phyloP scores from a whole-genome alignment of 495 filamentous ascomycete genomes.

The Aspergillus campestris region DNA sequence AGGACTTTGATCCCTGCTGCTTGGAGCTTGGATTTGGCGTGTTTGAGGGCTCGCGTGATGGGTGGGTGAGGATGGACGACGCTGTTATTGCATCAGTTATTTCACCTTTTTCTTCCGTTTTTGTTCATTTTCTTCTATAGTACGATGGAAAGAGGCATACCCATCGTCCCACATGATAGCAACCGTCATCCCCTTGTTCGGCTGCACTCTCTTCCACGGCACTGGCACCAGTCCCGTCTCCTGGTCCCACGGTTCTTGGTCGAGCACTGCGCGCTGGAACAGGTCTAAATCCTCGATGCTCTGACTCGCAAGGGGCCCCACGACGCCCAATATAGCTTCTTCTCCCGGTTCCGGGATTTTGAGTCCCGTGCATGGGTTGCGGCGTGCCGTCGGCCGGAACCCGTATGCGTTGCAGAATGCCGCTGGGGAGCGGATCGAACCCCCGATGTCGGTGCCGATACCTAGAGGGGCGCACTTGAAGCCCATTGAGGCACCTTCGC shows the following conservation, averaged over 20 bases:
- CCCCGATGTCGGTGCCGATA: conserved; percentile 60
- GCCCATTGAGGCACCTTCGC: conserved; percentile 58
- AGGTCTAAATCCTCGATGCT: conserved; percentile 55
- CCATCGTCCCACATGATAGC: conserved; percentile 65
- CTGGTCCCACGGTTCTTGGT: conserved; percentile 51
- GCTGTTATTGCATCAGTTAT: not conserved
- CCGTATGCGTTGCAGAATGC: conserved; percentile 51
- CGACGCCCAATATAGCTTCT: conserved; percentile 51
- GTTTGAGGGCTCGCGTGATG: conserved; percentile 48
- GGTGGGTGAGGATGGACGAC: conserved; percentile 58
- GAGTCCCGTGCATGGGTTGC: conserved; percentile 40
- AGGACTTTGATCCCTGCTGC: conserved; percentile 47
- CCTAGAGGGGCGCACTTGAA: conserved; percentile 55
- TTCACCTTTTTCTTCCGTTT: not conserved
- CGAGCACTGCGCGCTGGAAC: conserved; percentile 53
- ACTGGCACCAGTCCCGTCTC: conserved; percentile 52
- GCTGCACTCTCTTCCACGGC: conserved; percentile 43
- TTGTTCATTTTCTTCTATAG: too few relatives aligned
- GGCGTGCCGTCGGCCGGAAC: conserved; percentile 46
- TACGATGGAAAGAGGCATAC: conserved; percentile 19
- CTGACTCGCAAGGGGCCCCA: conserved; percentile 53
- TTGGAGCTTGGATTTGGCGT: conserved; percentile 47
- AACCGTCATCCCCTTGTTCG: conserved; percentile 48
- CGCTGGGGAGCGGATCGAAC: conserved; percentile 52
- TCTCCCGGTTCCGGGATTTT: conserved; percentile 43